phyloP scores from a whole-genome alignment of 164 flowering plant species.

The Dillenia suffruticosa region DNA sequence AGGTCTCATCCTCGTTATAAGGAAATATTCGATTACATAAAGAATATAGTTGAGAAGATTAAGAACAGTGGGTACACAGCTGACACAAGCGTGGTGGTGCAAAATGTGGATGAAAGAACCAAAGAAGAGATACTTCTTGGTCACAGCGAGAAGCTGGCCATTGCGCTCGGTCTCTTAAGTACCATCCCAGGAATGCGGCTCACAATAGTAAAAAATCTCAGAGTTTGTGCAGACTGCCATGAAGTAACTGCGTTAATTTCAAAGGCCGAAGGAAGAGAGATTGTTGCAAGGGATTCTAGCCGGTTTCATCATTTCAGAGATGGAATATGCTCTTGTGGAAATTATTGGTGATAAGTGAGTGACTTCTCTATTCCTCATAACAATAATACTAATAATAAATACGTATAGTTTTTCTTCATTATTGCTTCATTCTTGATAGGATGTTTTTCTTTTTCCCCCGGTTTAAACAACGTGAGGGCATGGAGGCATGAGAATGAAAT shows the following conservation, averaged over 20 bases:
- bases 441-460: no score
- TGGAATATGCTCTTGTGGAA: slow-evolving; percentile 40
- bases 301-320: slow-evolving; percentile 45
- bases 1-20: slow-evolving; percentile 30
- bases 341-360: slow-evolving; percentile 25
- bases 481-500: no score
- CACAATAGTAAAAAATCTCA: slow-evolving; percentile 39
- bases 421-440: no score
- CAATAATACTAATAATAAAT: no score
- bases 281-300: slow-evolving; percentile 37
- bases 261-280: slow-evolving; percentile 32
- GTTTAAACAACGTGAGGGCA: no score
- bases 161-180: slow-evolving; percentile 37
- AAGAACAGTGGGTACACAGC: slow-evolving; percentile 31
- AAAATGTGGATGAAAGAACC: slow-evolving; percentile 28
- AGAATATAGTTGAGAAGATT: slow-evolving; percentile 24
- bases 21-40: slow-evolving; percentile 23
- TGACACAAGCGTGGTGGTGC: slow-evolving; percentile 32
- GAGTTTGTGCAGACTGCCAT: slow-evolving; percentile 45
- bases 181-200: slow-evolving; percentile 25
- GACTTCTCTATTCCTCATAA: no score
- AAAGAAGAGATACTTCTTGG: slow-evolving; percentile 37
- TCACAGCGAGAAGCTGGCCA: slow-evolving; percentile 48
- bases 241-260: slow-evolving; percentile 27
- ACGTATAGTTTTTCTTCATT: no score